phyloP scores from a whole-genome alignment of 2,329 filamentous ascomycete genomes.

The Penicillium digitatum region DNA sequence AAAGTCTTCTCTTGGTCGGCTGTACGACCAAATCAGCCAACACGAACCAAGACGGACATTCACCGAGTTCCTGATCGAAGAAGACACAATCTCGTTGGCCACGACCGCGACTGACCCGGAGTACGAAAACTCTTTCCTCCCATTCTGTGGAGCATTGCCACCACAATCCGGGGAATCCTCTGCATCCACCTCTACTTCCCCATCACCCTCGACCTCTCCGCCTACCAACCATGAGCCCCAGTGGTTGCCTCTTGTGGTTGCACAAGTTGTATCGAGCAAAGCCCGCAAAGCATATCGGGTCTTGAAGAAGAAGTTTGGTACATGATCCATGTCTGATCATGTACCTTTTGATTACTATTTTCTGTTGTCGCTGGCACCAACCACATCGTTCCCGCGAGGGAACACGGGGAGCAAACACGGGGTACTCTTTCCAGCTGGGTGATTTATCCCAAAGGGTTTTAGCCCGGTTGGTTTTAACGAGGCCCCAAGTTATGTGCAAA shows the following conservation, averaged over 20 bases:
- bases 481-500: neutral
- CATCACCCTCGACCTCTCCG: neutral
- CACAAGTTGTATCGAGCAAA: neutral
- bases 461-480: constrained; percentile 4
- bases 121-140: neutral
- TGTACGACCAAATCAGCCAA: constrained; percentile 1
- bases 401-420: neutral
- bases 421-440: constrained; percentile 1
- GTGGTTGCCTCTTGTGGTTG: neutral
- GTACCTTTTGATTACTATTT: neutral
- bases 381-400: neutral
- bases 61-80: neutral
- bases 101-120: neutral
- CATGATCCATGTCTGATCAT: neutral
- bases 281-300: neutral
- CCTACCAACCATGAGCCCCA: neutral
- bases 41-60: neutral
- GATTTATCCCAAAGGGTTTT: constrained; percentile 1
- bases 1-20: constrained; percentile 1
- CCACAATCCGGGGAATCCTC: neutral
- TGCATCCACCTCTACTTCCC: neutral
- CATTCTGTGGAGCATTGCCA: neutral
- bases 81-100: neutral
- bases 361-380: neutral
- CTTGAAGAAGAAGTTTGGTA: neutral